Evolutionary conservation across 2,329 filamentous ascomycete genomes (phyloP), one percentile per base, ranked within the genome.

Genomic region (Fusarium dlaminii): DNA sequence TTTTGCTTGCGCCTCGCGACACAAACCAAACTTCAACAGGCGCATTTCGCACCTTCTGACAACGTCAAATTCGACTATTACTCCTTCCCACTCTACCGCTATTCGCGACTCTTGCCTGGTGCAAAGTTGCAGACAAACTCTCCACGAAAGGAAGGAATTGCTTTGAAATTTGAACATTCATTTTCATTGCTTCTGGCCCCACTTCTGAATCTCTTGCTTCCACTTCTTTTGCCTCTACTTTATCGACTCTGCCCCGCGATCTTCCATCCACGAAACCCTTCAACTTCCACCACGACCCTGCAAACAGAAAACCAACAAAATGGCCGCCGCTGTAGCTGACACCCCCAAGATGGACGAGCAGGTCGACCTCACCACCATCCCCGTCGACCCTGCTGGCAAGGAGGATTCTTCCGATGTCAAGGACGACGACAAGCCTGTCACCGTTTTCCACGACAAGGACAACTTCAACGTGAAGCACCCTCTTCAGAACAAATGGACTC

Each of bases 391-490:
- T 59, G 88, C 87, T 72, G 90, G 92, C 74, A 88, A 89, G 77
- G 81, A 87, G 68, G 84, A 87, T 65, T 86, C 87, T 70, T 83
- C 85, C 78, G 83, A 86, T 63, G 83, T 85, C 74, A 86, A 87
- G 63, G 83, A 83, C 61, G 83, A 83, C 61, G 85, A 86, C 74
- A 92, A 95, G 81, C 87, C 93, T 58, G 89, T 98, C 79, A 99
- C 96, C 52, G 96, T 99, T 78, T 99, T 99, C 87, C 95, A 99
- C 83, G 95, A 98, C 86, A 93, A 96, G 79, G 93, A 98, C 77
- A 98, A 99, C 89, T 99, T 99, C 90, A 99, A 97, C 80, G 96
- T 99, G 84, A 99, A 98, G 90, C 96, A 99, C 84, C 96, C 95
- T 76, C 90, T 99, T 70, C 95, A 97, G 90, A 93, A 98, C 88